A percentile compares a stretch with the other conserved stretches of the same genome.
These are phyloP conservation scores for Monotropa hypopitys DNA, from an alignment of 179 eudicot species.

Conservation along the genomic window DNA sequence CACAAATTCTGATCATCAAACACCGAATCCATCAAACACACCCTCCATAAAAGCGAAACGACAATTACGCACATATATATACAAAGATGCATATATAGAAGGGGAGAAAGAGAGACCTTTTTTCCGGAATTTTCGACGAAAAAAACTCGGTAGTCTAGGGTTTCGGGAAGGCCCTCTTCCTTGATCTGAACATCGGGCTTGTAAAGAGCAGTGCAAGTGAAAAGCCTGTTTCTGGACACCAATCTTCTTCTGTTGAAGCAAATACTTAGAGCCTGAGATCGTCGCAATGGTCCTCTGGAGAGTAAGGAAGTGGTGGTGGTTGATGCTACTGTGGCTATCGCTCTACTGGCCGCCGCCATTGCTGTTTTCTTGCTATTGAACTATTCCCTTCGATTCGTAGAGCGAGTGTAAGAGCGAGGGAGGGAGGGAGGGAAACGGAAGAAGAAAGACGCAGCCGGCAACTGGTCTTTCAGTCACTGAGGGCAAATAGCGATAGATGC, in stretches of 20 bases:
- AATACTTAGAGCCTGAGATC: not conserved
- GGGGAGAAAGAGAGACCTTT: conserved; percentile 28
- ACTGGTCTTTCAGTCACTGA: not conserved
- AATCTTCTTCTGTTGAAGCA: not conserved
- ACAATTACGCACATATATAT: not conserved
- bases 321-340: conserved; percentile 12
- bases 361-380: not conserved
- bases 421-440: not conserved
- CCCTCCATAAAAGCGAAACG: not conserved
- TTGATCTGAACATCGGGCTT: conserved; percentile 16
- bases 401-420: not conserved
- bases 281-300: conserved; percentile 7
- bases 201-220: conserved; percentile 16
- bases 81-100: not conserved
- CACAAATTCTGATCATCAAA: not conserved
- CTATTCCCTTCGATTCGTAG: not conserved
- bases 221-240: conserved; percentile 7
- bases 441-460: too few relatives aligned
- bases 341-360: conserved; percentile 17
- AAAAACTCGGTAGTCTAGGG: conserved; percentile 81
- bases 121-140: conserved; percentile 65
- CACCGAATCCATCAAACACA: not conserved
- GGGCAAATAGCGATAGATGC: not conserved
- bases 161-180: conserved; percentile 18
- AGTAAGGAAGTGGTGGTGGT: conserved; percentile 4